Evolutionary conservation across 805 yeast species (phyloP), one percentile per base, ranked within the genome.

Genomic region (Kuraishia capsulata): DNA sequence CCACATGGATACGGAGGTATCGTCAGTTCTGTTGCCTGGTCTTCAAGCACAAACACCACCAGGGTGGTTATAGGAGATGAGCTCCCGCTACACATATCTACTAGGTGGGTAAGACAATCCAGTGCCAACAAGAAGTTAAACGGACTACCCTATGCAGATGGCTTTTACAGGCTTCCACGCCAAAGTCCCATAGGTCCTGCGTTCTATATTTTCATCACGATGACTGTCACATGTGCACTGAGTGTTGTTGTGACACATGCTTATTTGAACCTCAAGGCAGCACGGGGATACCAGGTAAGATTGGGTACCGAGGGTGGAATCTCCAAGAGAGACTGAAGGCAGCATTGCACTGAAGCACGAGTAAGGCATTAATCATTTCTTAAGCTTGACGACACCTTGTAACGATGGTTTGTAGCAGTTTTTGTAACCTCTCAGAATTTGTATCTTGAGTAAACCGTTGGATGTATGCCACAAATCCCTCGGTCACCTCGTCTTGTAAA

Each of bases 21-120:
- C 9, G 59, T 81, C 17, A 67, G 78, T 33, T 76, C 78, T 2
- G 56, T 71, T 26, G 81, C 76, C 2, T 79, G 73, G 61, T 67
- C 81, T 9, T 62, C 82, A 4, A 74, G 82, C n/a, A 65, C 75
- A 5, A 73, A 76, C 48, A 69, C 78, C 3, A 69, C 80, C 2
- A 65, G 82, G 42, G 67, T 71, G 29, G 76, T 78, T 16, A 82
- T 82, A 52, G 89, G 88, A 16, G 83, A 78, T 47, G 55, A 60
- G 20, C 59, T 82, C 39, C 68, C 81, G 8, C 52, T 82, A 24
- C 67, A 64, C 37, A 66, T 82, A 43, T 74, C 79, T 20, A 69
- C 74, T 16, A 64, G 73, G 40, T 82, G 90, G 90, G 39, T 51
- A 4, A 43, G 41, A 28, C 26, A 28, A 28, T 23, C 37, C 13